A percentile compares a stretch with the other conserved stretches of the same genome.
Evolutionary conservation across 2,329 filamentous ascomycete species (phyloP).

Genomic region (Sporothrix inflata): DNA sequence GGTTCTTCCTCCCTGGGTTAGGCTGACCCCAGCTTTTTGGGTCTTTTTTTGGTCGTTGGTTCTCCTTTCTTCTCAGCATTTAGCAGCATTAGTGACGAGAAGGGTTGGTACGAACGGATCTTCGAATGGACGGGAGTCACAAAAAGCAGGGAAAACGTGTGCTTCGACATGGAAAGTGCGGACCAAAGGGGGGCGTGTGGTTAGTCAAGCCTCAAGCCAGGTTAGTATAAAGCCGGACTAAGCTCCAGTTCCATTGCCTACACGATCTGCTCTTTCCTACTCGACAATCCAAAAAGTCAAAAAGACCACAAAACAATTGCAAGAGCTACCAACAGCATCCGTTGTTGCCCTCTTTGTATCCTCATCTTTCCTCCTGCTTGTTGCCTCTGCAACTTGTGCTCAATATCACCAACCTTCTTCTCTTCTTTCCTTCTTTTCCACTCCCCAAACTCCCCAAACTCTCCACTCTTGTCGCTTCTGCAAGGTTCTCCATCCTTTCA

Average conservation of each 20-base stretch:
- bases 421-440: background rate
- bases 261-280: background rate
- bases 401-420: background rate
- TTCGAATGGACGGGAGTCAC: conserved; percentile 4
- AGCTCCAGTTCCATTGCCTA: conserved; percentile 14
- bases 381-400: conserved; percentile 4
- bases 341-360: background rate
- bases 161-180: background rate
- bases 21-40: conserved; percentile 30
- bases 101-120: background rate
- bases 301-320: background rate
- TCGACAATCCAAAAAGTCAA: background rate
- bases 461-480: background rate
- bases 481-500: conserved; percentile 12
- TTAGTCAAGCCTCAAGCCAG: conserved; percentile 22
- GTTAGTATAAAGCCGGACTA: conserved; percentile 30
- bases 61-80: background rate
- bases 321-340: conserved; percentile 11
- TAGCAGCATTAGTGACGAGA: background rate
- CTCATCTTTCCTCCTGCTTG: background rate
- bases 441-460: conserved; percentile 6
- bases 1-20: conserved; percentile 30
- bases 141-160: background rate
- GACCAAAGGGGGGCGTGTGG: conserved; percentile 22
- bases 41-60: background rate